Evolutionary conservation across 1,139 yeast genomes (phyloP).

Genomic region (Magnusiomyces suaveolens): DNA sequence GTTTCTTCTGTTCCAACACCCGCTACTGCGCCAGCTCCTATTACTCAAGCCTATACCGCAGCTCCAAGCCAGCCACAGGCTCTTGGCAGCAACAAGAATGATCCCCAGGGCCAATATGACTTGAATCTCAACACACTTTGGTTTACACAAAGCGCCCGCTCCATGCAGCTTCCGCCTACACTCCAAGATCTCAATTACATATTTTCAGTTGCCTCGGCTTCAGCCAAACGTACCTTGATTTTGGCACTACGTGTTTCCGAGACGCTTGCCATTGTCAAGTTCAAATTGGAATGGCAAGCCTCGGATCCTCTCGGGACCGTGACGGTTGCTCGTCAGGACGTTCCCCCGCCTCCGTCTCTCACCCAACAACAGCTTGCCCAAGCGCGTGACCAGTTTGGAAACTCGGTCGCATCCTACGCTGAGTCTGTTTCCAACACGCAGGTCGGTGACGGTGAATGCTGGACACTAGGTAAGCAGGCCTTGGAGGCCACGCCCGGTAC

Average conservation of each 20-base stretch:
- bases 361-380: constrained; percentile 33
- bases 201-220: constrained; percentile 15
- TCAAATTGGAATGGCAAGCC: constrained; percentile 41
- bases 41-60: constrained; percentile 13
- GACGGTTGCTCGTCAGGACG: constrained; percentile 33
- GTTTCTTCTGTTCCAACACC: constrained; percentile 4
- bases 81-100: constrained; percentile 2
- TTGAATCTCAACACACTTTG: constrained; percentile 23
- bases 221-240: constrained; percentile 18
- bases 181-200: constrained; percentile 22
- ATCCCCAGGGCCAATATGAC: constrained; percentile 16
- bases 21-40: constrained; percentile 6
- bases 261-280: constrained; percentile 44
- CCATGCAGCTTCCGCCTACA: constrained; percentile 22
- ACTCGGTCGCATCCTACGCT: constrained; percentile 52
- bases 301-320: constrained; percentile 26
- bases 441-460: constrained; percentile 68
- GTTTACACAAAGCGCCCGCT: constrained; percentile 21
- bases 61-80: not conserved
- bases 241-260: constrained; percentile 34
- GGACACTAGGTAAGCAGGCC: constrained; percentile 67
- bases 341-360: constrained; percentile 46
- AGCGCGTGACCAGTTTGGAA: constrained; percentile 31
- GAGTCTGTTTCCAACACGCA: constrained; percentile 45
- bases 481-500: constrained; percentile 58